Base-by-base conservation (phyloP, 805 yeast genomes). In the Blastobotrys parvus region DNA sequence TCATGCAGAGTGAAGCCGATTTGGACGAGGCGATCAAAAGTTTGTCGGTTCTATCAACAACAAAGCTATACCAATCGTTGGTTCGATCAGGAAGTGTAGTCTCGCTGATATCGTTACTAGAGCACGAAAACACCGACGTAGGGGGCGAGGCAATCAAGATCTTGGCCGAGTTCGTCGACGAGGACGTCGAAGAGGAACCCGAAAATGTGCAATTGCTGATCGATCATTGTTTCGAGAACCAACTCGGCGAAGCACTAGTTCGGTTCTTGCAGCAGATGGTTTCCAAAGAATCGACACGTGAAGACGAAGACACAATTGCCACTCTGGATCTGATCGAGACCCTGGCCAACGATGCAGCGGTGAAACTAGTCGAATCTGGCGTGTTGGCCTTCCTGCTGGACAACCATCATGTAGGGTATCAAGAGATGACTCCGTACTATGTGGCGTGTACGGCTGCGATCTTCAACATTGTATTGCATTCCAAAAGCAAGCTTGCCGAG, bases 1-100 rank as follows among this genome's bases (percentile, higher is more conserved):
- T 55, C 39, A 31, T 55, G 39, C 51, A 43, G 13, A 53, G 58
- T 2, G 59, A 55, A 20, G 49, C 43, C 19, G 41, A 46, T 7
- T 44, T 55, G 10, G 40, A 49, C 30, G 41, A 50, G 15, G 43
- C 50, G 3, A 39, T 55, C 13, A 37, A 44, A 38, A 37, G 46
- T 2, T 43, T 55, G 20, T 47, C 52, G 2, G 39, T 41, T 10
- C n/a, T 52, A 4, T n/a, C n/a, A n/a, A 18, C 32, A 8, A 51
- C 42, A 10, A 39, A 37, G 3, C 35, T 39, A 6, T 39, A 39
- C 18, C 18, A 22, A 4, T 46, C 32, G 3, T 36, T 47, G 20
- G 29, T 42, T 2, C 42, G 49, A 13, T 25, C 45, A n/a, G 48
- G 44, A 1, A 35, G 41, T 21, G 35, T 30, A 4, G 39, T 37